Base-by-base conservation (phyloP, 805 yeast species). In the Lachancea meyersii region DNA sequence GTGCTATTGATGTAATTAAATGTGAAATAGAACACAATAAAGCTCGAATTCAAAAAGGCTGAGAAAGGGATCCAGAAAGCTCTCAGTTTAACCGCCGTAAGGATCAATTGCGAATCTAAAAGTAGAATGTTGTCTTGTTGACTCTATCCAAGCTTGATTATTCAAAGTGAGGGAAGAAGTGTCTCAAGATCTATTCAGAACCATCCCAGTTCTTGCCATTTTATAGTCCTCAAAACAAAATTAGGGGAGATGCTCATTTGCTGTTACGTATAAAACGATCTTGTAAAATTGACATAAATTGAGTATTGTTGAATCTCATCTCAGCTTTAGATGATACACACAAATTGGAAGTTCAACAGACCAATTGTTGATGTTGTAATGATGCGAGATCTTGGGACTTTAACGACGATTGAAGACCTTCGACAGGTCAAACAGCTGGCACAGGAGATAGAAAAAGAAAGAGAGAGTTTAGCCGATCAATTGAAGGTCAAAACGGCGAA, bases 381-480 rank as follows among this genome's bases (percentile, higher is more conserved):
- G 13, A 32, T 16, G 17, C 14, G 14, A 5, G 33, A 26, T 20
- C 20, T 19, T 5, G 20, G 28, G 24, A 51, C 49, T 55, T 34
- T 56, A 26, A 42, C 43, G 17, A 49, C 52, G 22, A 40, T 57
- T 14, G 53, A 60, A 18, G 65, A 60, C 41, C 41, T 64, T 13
- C 37, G 50, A 13, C 38, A 47, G 16, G 49, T 65, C 16, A 58
- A 62, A 23, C 38, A 48, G 5, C 49, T 45, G 26, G 64, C 65
- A 19, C 43, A 55, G 2, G 45, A 47, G 8, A 48, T 65, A 5
- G 54, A 56, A 18, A 26, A 38, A 1, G 47, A 56, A 38, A 46
- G 68, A 31, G 44, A 48, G 18, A 43, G 38, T 13, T 33, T 63
- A 26, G 55, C 59, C 2, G 41, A 13, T 1, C 46, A 47, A 20